Conservation (phyloP, 1,284 basidiomycete genomes). For the Ganoderma sp. region DNA sequence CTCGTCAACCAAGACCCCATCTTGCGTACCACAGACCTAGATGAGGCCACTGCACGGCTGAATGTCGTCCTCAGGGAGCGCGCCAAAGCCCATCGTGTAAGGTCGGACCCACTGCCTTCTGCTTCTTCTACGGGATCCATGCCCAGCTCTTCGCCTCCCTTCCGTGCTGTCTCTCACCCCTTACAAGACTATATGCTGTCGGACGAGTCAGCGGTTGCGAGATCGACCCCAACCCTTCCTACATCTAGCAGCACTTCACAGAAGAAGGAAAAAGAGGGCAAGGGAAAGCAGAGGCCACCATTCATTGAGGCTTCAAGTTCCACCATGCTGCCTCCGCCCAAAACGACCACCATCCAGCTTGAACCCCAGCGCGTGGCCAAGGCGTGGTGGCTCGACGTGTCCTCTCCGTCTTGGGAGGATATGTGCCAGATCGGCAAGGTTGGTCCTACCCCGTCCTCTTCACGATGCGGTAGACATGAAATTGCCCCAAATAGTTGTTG, state of each 20-base stretch:
- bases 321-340: conserved; percentile 12
- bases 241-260: conserved; percentile 18
- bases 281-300: conserved; percentile 43
- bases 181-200: conserved; percentile 49
- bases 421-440: conserved; percentile 89
- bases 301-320: conserved; percentile 5
- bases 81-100: conserved; percentile 33
- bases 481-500: conserved; percentile 59
- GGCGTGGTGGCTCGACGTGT: conserved; percentile 94
- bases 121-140: not conserved
- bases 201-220: conserved; percentile 30
- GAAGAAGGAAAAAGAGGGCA: conserved; percentile 44
- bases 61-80: conserved; percentile 55
- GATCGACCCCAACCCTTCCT: conserved; percentile 11
- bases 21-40: conserved; percentile 62
- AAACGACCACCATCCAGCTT: conserved; percentile 13
- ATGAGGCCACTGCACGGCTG: conserved; percentile 60
- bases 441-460: conserved; percentile 29
- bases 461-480: not conserved
- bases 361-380: conserved; percentile 26
- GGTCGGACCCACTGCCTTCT: conserved; percentile 21
- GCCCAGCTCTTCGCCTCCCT: conserved; percentile 1
- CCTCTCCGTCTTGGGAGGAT: conserved; percentile 90
- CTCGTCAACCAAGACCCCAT: conserved; percentile 43
- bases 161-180: conserved; percentile 22